A percentile compares a stretch with the other conserved stretches of the same genome.
Conservation (phyloP, 2,329 filamentous ascomycete genomes). For the Mycosphaerella sp. region DNA sequence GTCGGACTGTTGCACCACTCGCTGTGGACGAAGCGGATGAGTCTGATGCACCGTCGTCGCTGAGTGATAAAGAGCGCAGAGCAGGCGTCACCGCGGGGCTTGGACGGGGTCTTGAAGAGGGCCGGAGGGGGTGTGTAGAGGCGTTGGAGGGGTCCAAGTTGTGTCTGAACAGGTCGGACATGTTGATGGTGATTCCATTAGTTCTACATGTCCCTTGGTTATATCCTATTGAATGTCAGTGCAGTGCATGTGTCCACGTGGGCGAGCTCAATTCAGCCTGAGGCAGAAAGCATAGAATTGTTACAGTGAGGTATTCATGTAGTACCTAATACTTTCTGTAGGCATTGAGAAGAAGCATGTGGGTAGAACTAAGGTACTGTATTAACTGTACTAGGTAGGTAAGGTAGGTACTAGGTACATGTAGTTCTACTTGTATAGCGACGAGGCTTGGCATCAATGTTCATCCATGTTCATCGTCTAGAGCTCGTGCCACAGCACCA, state of each 20-base stretch:
- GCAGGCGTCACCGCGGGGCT: conserved; percentile 18
- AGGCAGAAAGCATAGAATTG: too few species aligned
- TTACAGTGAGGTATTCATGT: too few species aligned
- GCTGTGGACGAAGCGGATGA: conserved; percentile 85
- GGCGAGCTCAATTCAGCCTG: too few species aligned
- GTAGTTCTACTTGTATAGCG: too few species aligned
- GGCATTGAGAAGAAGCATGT: too few species aligned
- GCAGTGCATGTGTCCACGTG: too few species aligned
- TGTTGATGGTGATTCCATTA: conserved; percentile 19
- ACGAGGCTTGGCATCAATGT: too few species aligned
- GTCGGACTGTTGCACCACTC: conserved; percentile 55
- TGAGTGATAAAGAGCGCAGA: conserved; percentile 3
- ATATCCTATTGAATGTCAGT: background rate
- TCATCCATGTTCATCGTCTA: too few species aligned
- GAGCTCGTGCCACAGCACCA: conserved; percentile 16
- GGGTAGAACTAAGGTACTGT: too few species aligned
- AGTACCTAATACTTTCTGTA: too few species aligned
- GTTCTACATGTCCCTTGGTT: conserved; percentile 13
- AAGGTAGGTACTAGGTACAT: too few species aligned
- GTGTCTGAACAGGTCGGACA: conserved; percentile 28
- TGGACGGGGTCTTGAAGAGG: conserved; percentile 19
- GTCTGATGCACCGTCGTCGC: conserved; percentile 39
- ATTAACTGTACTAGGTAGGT: too few species aligned
- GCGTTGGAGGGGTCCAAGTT: conserved; percentile 24
- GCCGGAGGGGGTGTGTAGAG: conserved; percentile 7